Conservation (phyloP, 2,329 filamentous ascomycete species). For the Epichloe aotearoae region DNA sequence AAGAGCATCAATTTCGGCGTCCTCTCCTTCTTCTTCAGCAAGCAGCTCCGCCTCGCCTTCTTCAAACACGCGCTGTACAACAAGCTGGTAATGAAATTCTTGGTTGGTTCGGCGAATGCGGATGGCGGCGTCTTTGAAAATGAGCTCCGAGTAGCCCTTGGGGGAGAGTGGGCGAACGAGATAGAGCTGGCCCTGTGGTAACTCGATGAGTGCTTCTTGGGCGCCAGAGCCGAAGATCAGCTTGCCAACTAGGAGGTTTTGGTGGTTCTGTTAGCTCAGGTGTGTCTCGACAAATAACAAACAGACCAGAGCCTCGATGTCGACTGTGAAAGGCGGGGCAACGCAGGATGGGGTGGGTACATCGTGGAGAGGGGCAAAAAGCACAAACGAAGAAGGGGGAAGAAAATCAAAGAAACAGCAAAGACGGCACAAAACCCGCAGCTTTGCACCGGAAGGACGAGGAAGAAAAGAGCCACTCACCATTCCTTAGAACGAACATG, state of each 20-base stretch:
- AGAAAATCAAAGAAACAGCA: not conserved
- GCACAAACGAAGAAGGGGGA: too few species aligned
- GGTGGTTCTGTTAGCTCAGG: not conserved
- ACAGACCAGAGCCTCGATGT: not conserved
- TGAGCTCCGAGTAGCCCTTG: slow-evolving; percentile 96
- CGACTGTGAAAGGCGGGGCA: not conserved
- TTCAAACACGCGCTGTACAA: slow-evolving; percentile 91
- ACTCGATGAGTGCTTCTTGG: slow-evolving; percentile 88
- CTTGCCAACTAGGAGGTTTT: slow-evolving; percentile 56
- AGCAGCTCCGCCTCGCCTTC: slow-evolving; percentile 90
- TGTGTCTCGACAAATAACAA: not conserved
- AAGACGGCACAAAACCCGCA: not conserved
- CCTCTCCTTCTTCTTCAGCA: slow-evolving; percentile 78
- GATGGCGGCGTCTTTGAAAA: slow-evolving; percentile 93
- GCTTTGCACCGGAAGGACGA: not conserved
- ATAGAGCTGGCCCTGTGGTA: slow-evolving; percentile 92
- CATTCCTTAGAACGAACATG: slow-evolving; percentile 33
- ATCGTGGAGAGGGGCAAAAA: slow-evolving; percentile 6
- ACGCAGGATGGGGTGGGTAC: not conserved
- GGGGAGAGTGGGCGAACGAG: slow-evolving; percentile 84
- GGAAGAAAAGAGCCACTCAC: slow-evolving; percentile 18
- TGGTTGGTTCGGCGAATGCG: slow-evolving; percentile 87
- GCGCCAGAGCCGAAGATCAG: slow-evolving; percentile 77
- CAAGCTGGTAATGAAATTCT: slow-evolving; percentile 94
- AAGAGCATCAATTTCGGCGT: slow-evolving; percentile 63